These are phyloP conservation scores for Mycena olivaceomarginata DNA, from an alignment of 768 basidiomycete genomes.

Conservation along the genomic window DNA sequence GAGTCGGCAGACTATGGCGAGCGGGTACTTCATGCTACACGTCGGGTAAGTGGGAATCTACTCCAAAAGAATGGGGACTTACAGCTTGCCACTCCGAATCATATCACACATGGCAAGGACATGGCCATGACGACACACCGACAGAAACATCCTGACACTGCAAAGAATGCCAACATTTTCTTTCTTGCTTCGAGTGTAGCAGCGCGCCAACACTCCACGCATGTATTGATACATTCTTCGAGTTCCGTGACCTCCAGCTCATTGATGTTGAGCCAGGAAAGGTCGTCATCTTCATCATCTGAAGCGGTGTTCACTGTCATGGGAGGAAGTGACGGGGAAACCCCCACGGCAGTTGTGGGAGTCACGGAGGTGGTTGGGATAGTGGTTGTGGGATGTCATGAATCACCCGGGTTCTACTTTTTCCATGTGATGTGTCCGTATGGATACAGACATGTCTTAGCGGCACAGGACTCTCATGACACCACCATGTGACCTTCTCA, in stretches of 20 bases:
- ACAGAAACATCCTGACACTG: constrained; percentile 49
- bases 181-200: constrained; percentile 32
- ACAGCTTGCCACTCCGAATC: constrained; percentile 52
- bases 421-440: too few species aligned
- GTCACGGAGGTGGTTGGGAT: too few species aligned
- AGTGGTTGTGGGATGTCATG: too few species aligned
- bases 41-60: not conserved
- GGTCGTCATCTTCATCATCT: not conserved
- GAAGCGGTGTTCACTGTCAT: too few species aligned
- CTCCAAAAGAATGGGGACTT: not conserved
- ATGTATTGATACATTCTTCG: not conserved
- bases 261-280: constrained; percentile 17
- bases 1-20: constrained; percentile 45
- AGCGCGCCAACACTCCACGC: not conserved
- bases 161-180: constrained; percentile 51
- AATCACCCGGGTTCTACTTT: too few species aligned
- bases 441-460: too few species aligned
- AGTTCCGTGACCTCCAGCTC: constrained; percentile 14
- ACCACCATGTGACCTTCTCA: too few species aligned
- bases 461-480: too few species aligned
- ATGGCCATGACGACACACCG: constrained; percentile 52
- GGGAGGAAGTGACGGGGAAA: too few species aligned
- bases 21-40: constrained; percentile 52
- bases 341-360: too few species aligned
- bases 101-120: constrained; percentile 52